Percentiles rank a stretch among this genome's conserved stretches.
These are phyloP conservation scores for Xylaria longipes DNA, from an alignment of 495 filamentous ascomycete genomes.

Conservation along the genomic window DNA sequence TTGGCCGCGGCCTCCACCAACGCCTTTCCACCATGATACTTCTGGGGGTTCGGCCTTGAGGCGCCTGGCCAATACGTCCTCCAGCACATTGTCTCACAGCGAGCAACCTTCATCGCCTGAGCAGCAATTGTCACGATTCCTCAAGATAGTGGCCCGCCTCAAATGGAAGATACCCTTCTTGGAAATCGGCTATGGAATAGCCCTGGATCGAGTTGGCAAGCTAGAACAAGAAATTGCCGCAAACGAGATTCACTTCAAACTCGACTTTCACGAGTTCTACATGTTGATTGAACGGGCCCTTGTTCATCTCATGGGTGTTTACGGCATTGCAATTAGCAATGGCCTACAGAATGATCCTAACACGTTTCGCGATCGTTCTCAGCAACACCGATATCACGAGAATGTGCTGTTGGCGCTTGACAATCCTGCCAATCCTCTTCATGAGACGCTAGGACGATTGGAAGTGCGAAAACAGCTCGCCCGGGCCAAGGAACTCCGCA, in stretches of 20 bases:
- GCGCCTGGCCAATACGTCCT: conserved; percentile 8
- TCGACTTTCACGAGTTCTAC: conserved; percentile 76
- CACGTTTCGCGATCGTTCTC: conserved; percentile 16
- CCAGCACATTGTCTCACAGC: conserved; percentile 21
- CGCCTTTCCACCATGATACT: background rate
- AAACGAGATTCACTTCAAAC: conserved; percentile 68
- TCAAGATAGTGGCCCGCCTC: conserved; percentile 62
- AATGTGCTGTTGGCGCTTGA: conserved; percentile 66
- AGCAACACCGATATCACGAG: conserved; percentile 64
- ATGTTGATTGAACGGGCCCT: conserved; percentile 68
- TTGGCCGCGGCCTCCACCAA: conserved; percentile 5
- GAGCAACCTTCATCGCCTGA: conserved; percentile 33
- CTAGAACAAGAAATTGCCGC: conserved; percentile 43
- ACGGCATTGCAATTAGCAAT: conserved; percentile 48
- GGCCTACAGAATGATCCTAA: background rate
- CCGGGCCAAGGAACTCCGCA: conserved; percentile 68
- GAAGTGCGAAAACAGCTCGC: conserved; percentile 56
- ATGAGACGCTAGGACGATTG: conserved; percentile 55
- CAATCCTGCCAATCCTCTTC: conserved; percentile 55
- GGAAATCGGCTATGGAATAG: conserved; percentile 57
- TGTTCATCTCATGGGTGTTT: conserved; percentile 65
- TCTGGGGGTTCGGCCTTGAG: background rate
- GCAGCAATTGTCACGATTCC: conserved; percentile 59
- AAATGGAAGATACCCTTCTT: conserved; percentile 68
- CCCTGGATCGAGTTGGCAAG: conserved; percentile 43